Evolutionary conservation across 2,329 filamentous ascomycete genomes (phyloP), one percentile per base, ranked within the genome.

Genomic region (Phialemoniopsis sp.): DNA sequence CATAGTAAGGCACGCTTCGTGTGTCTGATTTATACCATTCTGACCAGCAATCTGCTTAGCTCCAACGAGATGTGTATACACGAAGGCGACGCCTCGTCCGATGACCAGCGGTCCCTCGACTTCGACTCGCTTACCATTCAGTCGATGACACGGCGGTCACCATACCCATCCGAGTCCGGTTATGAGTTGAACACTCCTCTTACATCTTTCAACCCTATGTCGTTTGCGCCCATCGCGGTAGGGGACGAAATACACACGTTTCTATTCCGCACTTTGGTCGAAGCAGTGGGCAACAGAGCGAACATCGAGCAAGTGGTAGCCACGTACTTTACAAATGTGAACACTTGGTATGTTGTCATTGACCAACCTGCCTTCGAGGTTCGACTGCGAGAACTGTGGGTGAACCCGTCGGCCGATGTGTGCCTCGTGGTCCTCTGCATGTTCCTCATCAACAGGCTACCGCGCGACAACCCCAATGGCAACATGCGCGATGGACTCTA

Each of bases 301-400:
- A 43, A 43, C 8, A 42, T 53, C 30, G 49, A 49, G 39, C 48
- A 49, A 18, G 47, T 50, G 13, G 43, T 52, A 21, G 32, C 42
- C 9, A 38, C 45, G 18, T 58, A 56, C 35, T 58, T 58, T 33
- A 29, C 18, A 8, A 50, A 47, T 30, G 48, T 51, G 44, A 53
- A 56, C 39, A 49, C 46, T 8, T 57, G 55, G 55, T 56, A 57
- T 39, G 47, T 51, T 35, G 47, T 57, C 34, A 29, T 58, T 35
- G 53, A 56, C 33, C 46, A 39, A 13, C 19, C 44, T 10, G 39
- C 32, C 4, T 56, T 57, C 32, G 53, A 54, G 17, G 32, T 37
- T 12, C 41, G 46, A 13, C 40, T 56, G 12, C 47, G 48, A 29
- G 44, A 46, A 28, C 42, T 51, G 40, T 56, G 52, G 54, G 38